Evolutionary conservation across 108 stramenopile species (phyloP), one percentile per base, ranked within the genome.

Genomic region (Bacterosira constricta): DNA sequence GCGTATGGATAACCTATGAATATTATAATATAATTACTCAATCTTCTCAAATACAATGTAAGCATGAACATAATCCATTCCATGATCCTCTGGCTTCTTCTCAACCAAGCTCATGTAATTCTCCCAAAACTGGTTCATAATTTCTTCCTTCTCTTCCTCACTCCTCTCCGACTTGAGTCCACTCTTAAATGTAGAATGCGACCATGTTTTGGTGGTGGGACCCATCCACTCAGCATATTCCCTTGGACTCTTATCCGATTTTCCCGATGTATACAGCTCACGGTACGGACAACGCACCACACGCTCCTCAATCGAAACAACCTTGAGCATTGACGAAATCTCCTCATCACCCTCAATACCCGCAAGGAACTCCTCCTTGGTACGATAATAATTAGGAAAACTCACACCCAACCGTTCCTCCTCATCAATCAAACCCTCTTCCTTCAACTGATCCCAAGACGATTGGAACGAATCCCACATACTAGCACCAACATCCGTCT

Each of bases 21-120:
- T n/a, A n/a, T n/a, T n/a, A n/a, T n/a, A n/a, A n/a, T n/a, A n/a
- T n/a, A n/a, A n/a, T 39, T 65, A 65, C 37, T 63, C 63, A 44
- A 59, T 57, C 39, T 86, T 86, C 46, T 78, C 73, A 29, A 86
- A 47, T n/a, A 78, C 82, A 26, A 81, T 59, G 51, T 77, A 80
- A 0, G 71, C 47, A 57, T 86, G 85, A 15, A 83, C 82, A 65
- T 81, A 83, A 56, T 86, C 85, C 85, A 86, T 86, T 15, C 82
- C 75, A 69, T 86, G 82, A 11, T 18, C 55, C 10, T 37, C 66
- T 11, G 85, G 82, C 12, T 65, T 44, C 41, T 77, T 52, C 17
- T 74, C 82, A 9, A 79, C 85, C 12, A 74, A 37, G 4, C 61
- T 47, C 52, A 52, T 73, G 45, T 86, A 86, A 52, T 75, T 81